These are phyloP conservation scores for Samsoniella hepiali DNA, from an alignment of 2,329 filamentous ascomycete genomes.

Conservation along the genomic window DNA sequence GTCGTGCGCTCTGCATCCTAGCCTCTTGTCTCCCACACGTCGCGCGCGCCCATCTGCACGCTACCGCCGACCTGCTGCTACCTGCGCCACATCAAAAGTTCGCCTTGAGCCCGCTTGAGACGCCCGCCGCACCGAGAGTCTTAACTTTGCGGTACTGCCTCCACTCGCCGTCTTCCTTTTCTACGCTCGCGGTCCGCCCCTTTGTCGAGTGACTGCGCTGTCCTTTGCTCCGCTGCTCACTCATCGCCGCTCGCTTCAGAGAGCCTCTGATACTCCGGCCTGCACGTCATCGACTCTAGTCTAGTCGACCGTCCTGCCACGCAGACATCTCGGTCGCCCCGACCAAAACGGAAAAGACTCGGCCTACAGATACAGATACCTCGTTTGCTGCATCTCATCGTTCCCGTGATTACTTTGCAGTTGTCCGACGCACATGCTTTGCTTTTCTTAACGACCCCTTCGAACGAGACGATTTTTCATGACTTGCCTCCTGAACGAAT, in stretches of 20 bases:
- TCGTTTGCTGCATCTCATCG: neutral
- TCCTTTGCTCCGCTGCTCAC: slow-evolving; percentile 3
- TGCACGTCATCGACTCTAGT: neutral
- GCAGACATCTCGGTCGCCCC: neutral
- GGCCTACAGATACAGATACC: neutral
- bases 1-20: neutral
- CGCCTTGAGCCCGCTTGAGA: slow-evolving; percentile 3
- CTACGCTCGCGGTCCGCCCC: slow-evolving; percentile 3
- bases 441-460: slow-evolving; percentile 12
- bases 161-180: neutral
- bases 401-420: neutral
- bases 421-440: neutral
- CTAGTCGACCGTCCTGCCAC: neutral
- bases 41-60: neutral
- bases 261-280: neutral
- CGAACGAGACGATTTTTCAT: slow-evolving; percentile 17
- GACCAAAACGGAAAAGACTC: neutral
- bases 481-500: slow-evolving; percentile 10
- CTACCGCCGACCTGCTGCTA: neutral
- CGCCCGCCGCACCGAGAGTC: neutral
- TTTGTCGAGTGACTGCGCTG: neutral
- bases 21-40: neutral
- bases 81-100: neutral
- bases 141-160: neutral
- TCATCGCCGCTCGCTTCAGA: slow-evolving; percentile 1